Base-by-base conservation (phyloP, 2,329 filamentous ascomycete genomes). In the Hirsutella minnesotensis region DNA sequence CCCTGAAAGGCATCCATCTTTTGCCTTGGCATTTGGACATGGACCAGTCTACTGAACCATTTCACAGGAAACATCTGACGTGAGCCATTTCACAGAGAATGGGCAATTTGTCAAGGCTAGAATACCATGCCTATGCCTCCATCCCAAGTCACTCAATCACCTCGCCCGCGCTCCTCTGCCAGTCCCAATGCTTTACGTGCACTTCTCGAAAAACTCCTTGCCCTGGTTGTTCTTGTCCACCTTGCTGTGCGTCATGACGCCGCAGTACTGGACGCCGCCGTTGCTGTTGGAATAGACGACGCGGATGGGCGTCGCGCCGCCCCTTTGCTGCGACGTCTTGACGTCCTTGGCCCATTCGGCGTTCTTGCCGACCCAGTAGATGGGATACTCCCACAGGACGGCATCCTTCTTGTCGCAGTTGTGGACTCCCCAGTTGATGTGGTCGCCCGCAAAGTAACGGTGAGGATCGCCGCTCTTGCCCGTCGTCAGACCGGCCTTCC, bases 391-490 rank as follows among this genome's bases (percentile, higher is more conserved):
- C 29, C 30, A 43, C 12, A 43, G 44, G 15, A 40, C 13, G 2
- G 43, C 34, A 16, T 29, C 40, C 10, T 7, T 18, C 22, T 36
- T 42, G 27, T 43, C 38, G n/a, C 44, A 46, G 31, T 40, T 19
- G 33, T 42, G 13, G 9, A 34, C 24, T 4, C 19, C 38, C 9
- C 35, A 46, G 21, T 15, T 12, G 38, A 46, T 27, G 13, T 31
- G 1, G 27, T 46, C 44, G 21, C 44, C 38, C 22, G 42, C 40
- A 22, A 22, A 9, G 33, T 46, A 46, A 3, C 40, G 37, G 38
- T 40, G 40, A 27, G 40, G 44, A 19, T 43, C 40, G 22, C 44
- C 44, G 39, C 44, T 46, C 38, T 42, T 46, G 40, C 40, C 35
- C 15, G 44, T 44, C 19, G 30, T 40, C 16, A 39, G 20, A 13